These are phyloP conservation scores for Trichothecium sympodiale DNA, from an alignment of 2,329 filamentous ascomycete species.

Conservation along the genomic window DNA sequence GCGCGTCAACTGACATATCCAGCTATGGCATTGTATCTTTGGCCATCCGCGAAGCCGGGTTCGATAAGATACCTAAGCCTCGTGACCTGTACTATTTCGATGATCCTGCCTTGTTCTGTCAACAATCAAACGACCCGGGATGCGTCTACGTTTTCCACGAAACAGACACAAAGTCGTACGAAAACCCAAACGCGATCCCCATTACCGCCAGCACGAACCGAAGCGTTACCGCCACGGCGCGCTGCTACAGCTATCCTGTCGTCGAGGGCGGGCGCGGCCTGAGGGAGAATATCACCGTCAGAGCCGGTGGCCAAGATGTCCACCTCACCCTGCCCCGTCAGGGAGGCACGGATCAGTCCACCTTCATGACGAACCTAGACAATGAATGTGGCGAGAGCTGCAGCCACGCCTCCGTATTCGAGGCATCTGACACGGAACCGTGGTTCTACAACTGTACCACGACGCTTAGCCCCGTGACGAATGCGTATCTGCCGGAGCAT, in stretches of 20 bases:
- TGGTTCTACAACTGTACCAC: constrained; percentile 32
- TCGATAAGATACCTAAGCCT: constrained; percentile 13
- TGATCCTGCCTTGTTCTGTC: constrained; percentile 20
- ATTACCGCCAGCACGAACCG: constrained; percentile 20
- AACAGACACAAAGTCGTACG: constrained; percentile 5
- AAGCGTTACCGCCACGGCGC: constrained; percentile 15
- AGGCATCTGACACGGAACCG: constrained; percentile 20
- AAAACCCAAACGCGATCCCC: constrained; percentile 4
- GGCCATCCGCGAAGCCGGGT: constrained; percentile 12
- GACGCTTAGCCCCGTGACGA: constrained; percentile 19
- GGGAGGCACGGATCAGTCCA: constrained; percentile 22
- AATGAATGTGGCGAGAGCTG: constrained; percentile 14
- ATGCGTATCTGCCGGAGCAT: constrained; percentile 23
- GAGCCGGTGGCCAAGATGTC: constrained; percentile 9
- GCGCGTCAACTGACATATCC: neutral
- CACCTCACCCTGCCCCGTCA: constrained; percentile 12
- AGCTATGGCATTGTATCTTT: constrained; percentile 28
- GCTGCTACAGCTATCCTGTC: constrained; percentile 19
- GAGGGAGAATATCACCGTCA: constrained; percentile 14
- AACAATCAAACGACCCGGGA: constrained; percentile 6
- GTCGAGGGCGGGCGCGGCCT: constrained; percentile 19
- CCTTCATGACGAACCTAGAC: constrained; percentile 21
- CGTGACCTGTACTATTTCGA: constrained; percentile 19
- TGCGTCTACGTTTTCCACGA: constrained; percentile 29
- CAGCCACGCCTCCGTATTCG: constrained; percentile 22